Percentiles rank a stretch among this genome's conserved stretches.
phyloP scores from a whole-genome alignment of 2,329 filamentous ascomycete genomes.

The Hortaea werneckii region DNA sequence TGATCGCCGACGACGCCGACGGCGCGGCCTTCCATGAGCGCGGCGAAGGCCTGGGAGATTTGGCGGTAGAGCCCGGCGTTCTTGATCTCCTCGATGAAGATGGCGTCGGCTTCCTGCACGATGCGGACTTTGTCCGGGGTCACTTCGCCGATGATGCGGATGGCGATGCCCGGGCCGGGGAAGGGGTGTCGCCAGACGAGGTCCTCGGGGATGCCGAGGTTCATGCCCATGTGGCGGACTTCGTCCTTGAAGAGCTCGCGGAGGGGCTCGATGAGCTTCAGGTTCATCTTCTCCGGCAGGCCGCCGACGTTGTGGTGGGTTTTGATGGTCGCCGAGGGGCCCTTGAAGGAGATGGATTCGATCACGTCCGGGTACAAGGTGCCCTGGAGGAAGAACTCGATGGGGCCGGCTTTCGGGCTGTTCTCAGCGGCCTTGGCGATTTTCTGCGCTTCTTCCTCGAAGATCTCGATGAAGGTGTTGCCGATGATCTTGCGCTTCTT shows the following conservation, averaged over 20 bases:
- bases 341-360: conserved; percentile 63
- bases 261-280: conserved; percentile 69
- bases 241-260: conserved; percentile 78
- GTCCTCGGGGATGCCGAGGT: conserved; percentile 62
- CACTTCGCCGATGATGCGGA: conserved; percentile 75
- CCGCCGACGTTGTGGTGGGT: conserved; percentile 67
- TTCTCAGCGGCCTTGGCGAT: conserved; percentile 63
- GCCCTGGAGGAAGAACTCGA: conserved; percentile 81
- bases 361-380: conserved; percentile 71
- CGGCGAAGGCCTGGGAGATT: conserved; percentile 61
- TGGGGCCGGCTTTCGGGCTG: conserved; percentile 58
- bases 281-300: conserved; percentile 50
- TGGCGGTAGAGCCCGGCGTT: conserved; percentile 63
- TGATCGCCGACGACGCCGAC: conserved; percentile 64
- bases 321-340: conserved; percentile 61
- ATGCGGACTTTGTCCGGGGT: conserved; percentile 71
- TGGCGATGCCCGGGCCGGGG: conserved; percentile 64
- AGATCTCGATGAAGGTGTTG: conserved; percentile 68
- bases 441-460: conserved; percentile 65
- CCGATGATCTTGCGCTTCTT: conserved; percentile 88
- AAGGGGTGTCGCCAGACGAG: conserved; percentile 72
- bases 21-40: conserved; percentile 54
- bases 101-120: conserved; percentile 64
- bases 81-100: conserved; percentile 68
- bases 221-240: conserved; percentile 57